Percentiles rank a stretch among this genome's conserved stretches.
These are phyloP conservation scores for Lipomyces kockii DNA, from an alignment of 805 yeast species.

Conservation along the genomic window DNA sequence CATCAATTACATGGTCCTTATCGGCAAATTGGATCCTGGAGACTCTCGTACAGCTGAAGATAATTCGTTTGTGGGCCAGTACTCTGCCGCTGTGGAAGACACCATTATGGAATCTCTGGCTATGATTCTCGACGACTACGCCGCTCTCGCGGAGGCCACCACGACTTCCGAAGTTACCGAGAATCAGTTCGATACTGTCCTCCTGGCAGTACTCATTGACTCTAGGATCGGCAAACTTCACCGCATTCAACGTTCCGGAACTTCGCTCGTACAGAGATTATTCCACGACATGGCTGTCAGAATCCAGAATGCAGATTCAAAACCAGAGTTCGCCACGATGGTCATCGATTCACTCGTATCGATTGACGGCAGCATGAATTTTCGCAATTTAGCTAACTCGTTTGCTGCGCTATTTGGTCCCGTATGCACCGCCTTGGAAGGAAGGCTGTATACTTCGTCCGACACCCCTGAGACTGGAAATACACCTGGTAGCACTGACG, in stretches of 20 bases:
- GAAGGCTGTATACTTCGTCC: background rate
- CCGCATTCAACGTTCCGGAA: background rate
- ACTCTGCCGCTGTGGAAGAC: background rate
- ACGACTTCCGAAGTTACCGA: background rate
- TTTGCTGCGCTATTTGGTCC: background rate
- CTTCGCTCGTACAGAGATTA: background rate
- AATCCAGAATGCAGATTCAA: background rate
- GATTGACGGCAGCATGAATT: background rate
- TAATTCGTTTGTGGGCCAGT: background rate
- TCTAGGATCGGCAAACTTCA: background rate
- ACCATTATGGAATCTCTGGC: background rate
- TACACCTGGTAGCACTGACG: background rate
- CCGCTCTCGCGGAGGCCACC: background rate
- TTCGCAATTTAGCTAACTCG: background rate
- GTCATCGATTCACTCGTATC: background rate
- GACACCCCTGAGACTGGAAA: background rate
- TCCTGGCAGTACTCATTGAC: background rate
- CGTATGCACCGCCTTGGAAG: background rate
- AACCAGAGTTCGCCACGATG: background rate
- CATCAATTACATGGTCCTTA: background rate
- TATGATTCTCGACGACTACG: background rate
- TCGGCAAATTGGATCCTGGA: background rate
- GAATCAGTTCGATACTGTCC: background rate
- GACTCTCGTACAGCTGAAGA: background rate
- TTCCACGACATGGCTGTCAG: background rate